phyloP scores from a whole-genome alignment of 306 rosid species.

The Castanea sativa region DNA sequence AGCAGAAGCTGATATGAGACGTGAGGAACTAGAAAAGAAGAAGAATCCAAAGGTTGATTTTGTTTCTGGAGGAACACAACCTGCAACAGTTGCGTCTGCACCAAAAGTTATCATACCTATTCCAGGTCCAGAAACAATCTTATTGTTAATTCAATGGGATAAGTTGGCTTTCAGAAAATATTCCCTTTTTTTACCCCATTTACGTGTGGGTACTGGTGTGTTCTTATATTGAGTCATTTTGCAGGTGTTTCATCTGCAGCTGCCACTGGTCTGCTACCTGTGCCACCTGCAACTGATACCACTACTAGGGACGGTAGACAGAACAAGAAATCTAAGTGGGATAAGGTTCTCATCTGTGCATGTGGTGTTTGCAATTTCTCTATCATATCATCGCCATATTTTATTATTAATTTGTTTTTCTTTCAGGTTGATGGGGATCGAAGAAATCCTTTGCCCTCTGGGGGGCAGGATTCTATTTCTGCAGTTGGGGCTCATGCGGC shows the following conservation, averaged over 20 bases:
- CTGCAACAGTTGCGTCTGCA: slow-evolving; percentile 46
- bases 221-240: slow-evolving; percentile 25
- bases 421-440: slow-evolving; percentile 76
- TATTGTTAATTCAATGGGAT: slow-evolving; percentile 5
- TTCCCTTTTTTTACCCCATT: slow-evolving; percentile 5
- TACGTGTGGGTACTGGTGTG: slow-evolving; percentile 8
- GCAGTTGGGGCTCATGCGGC: slow-evolving; percentile 65
- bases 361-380: slow-evolving; percentile 4
- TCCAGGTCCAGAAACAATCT: slow-evolving; percentile 36
- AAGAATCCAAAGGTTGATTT: slow-evolving; percentile 62
- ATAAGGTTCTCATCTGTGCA: slow-evolving; percentile 40
- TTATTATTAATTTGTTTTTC: slow-evolving; percentile 20
- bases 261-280: slow-evolving; percentile 47
- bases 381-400: slow-evolving; percentile 17
- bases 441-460: slow-evolving; percentile 62
- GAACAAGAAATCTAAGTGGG: slow-evolving; percentile 63
- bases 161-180: neutral
- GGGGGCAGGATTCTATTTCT: slow-evolving; percentile 58
- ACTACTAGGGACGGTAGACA: slow-evolving; percentile 62
- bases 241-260: slow-evolving; percentile 43
- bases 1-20: slow-evolving; percentile 87
- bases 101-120: slow-evolving; percentile 45
- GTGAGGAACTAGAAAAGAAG: slow-evolving; percentile 79
- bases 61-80: slow-evolving; percentile 59
- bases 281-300: slow-evolving; percentile 45